Conservation (phyloP, 1,284 basidiomycete genomes). For the Ganoderma leucocontextum region DNA sequence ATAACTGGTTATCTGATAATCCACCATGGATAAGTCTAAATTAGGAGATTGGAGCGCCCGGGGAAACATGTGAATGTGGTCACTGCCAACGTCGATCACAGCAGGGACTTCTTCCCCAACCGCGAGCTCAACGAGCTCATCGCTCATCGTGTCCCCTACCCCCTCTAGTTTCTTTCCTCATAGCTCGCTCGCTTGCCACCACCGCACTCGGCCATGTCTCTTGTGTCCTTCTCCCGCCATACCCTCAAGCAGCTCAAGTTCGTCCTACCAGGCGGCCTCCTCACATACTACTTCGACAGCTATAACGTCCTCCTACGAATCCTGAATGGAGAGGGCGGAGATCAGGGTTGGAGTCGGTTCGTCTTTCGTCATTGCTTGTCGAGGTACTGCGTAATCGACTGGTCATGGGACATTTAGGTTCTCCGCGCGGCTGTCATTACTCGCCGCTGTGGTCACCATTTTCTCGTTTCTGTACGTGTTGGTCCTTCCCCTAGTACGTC, state of each 20-base stretch:
- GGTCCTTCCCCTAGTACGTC: constrained; percentile 67
- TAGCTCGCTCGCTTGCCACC: background rate
- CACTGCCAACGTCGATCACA: constrained; percentile 4
- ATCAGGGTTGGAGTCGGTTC: constrained; percentile 60
- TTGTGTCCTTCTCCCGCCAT: constrained; percentile 50
- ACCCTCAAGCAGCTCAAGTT: constrained; percentile 75
- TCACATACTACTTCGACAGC: constrained; percentile 69
- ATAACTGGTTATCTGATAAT: constrained; percentile 6
- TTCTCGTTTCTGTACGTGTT: constrained; percentile 77
- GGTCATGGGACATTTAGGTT: constrained; percentile 39
- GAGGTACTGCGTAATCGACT: background rate
- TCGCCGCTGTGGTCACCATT: constrained; percentile 64
- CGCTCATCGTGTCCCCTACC: constrained; percentile 4
- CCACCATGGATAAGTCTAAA: constrained; percentile 3
- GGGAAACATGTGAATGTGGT: constrained; percentile 14
- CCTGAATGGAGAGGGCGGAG: constrained; percentile 41
- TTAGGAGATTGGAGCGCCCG: background rate
- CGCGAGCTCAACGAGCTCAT: constrained; percentile 12
- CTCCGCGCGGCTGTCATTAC: constrained; percentile 44
- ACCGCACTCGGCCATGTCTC: constrained; percentile 22
- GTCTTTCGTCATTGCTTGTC: constrained; percentile 31
- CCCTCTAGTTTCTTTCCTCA: background rate
- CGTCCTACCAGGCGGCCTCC: constrained; percentile 67
- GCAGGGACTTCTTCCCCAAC: background rate
- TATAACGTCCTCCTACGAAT: constrained; percentile 57